Conservation (phyloP, 495 filamentous ascomycete species). For the Diplogelasinospora grovesii region DNA sequence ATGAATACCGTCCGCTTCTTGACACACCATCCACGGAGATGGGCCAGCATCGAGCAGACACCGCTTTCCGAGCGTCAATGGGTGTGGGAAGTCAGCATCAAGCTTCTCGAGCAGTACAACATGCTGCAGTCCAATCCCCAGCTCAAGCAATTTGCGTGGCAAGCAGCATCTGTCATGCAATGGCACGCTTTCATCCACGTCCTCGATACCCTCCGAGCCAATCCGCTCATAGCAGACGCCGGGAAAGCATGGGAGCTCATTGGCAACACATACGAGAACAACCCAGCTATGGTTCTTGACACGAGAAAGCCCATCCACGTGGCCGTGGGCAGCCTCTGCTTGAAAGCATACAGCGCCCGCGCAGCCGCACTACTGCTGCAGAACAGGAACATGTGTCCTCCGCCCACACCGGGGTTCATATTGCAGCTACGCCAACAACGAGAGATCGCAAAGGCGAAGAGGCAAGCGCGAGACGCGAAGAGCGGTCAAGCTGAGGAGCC, state of each 20-base stretch:
- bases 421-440: too few relatives aligned
- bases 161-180: not conserved
- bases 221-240: not conserved
- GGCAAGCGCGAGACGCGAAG: too few relatives aligned
- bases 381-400: not conserved
- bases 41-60: too few relatives aligned
- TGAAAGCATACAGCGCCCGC: not conserved
- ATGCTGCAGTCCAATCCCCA: constrained; percentile 1
- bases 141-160: not conserved
- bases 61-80: too few relatives aligned
- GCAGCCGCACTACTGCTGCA: not conserved
- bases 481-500: too few relatives aligned
- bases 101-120: not conserved
- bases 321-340: not conserved
- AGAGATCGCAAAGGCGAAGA: too few relatives aligned
- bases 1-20: too few relatives aligned
- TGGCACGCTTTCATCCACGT: not conserved
- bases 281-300: not conserved
- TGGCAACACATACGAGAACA: not conserved
- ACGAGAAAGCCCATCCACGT: not conserved
- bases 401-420: too few relatives aligned
- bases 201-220: not conserved
- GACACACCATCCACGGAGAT: too few relatives aligned
- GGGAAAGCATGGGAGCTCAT: not conserved
- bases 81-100: too few relatives aligned